Evolutionary conservation across 108 stramenopile species (phyloP).

Genomic region (Discostella pseudostelligera): DNA sequence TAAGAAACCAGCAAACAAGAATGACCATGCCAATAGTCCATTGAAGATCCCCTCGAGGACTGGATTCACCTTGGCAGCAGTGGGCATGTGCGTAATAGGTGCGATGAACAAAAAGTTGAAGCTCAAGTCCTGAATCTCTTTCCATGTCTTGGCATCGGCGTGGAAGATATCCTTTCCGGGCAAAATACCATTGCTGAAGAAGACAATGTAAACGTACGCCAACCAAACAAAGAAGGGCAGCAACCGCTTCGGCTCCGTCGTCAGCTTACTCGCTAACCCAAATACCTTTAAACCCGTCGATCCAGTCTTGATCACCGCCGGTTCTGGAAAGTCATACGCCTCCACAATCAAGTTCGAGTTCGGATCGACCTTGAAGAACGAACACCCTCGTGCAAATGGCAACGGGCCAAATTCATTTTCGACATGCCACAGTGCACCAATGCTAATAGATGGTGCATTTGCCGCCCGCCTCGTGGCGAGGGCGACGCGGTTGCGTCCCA

Average conservation of each 20-base stretch:
- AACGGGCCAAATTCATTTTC: constrained; percentile 54
- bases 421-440: constrained; percentile 59
- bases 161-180: constrained; percentile 70
- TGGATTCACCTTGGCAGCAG: constrained; percentile 78
- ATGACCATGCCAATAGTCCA: constrained; percentile 84
- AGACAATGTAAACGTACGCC: constrained; percentile 76
- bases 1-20: constrained; percentile 84
- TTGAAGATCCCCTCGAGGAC: constrained; percentile 88
- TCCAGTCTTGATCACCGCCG: constrained; percentile 52
- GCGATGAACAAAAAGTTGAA: constrained; percentile 85
- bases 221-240: constrained; percentile 61
- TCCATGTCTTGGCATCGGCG: constrained; percentile 80
- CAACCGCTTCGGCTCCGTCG: constrained; percentile 64
- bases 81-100: constrained; percentile 69
- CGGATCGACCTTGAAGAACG: constrained; percentile 53
- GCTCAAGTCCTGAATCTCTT: constrained; percentile 77
- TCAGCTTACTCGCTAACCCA: constrained; percentile 48
- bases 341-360: constrained; percentile 36
- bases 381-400: constrained; percentile 55
- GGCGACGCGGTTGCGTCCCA: constrained; percentile 6
- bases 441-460: constrained; percentile 12
- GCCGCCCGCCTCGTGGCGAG: constrained; percentile 1
- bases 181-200: constrained; percentile 73
- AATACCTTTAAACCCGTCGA: constrained; percentile 40
- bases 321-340: constrained; percentile 66